phyloP scores from a whole-genome alignment of 1,284 basidiomycete genomes.

The Sporisorium sorghi region DNA sequence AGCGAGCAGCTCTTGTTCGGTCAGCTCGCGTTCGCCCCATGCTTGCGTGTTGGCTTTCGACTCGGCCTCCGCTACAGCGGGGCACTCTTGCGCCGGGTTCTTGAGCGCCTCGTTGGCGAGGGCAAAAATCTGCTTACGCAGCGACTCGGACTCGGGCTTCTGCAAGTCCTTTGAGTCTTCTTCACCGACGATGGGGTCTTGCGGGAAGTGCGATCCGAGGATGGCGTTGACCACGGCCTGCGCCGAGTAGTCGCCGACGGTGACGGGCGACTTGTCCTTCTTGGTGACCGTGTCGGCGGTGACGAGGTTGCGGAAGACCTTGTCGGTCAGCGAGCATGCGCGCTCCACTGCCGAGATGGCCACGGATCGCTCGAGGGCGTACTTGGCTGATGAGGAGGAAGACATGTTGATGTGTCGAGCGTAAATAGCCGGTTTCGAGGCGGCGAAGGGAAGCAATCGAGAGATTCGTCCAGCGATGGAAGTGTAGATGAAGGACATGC shows the following conservation, averaged over 20 bases:
- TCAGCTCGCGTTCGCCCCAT: slow-evolving; percentile 70
- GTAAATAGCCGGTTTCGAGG: neutral
- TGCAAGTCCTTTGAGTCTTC: slow-evolving; percentile 83
- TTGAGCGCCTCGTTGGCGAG: slow-evolving; percentile 85
- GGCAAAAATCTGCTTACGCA: slow-evolving; percentile 80
- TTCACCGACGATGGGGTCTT: slow-evolving; percentile 92
- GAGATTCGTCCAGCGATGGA: slow-evolving; percentile 11
- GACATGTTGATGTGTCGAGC: slow-evolving; percentile 25
- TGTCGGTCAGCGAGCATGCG: slow-evolving; percentile 80
- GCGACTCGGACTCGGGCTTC: slow-evolving; percentile 69
- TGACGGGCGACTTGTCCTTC: slow-evolving; percentile 94
- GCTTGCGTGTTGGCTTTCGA: slow-evolving; percentile 69
- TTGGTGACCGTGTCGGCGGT: slow-evolving; percentile 87
- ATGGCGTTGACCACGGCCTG: slow-evolving; percentile 67
- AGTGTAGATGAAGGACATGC: slow-evolving; percentile 16
- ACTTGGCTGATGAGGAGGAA: slow-evolving; percentile 32
- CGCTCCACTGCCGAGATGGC: slow-evolving; percentile 90
- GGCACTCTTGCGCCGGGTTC: slow-evolving; percentile 63
- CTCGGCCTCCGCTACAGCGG: slow-evolving; percentile 68
- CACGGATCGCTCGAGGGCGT: slow-evolving; percentile 76
- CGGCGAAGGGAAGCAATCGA: slow-evolving; percentile 4
- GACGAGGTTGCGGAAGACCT: slow-evolving; percentile 88
- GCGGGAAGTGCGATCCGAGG: slow-evolving; percentile 76
- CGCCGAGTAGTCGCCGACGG: slow-evolving; percentile 72
- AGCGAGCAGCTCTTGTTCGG: slow-evolving; percentile 76